Evolutionary conservation across 139 green algal genomes (phyloP), one percentile per base, ranked within the genome.

Genomic region (Chlamydomonas incerta): DNA sequence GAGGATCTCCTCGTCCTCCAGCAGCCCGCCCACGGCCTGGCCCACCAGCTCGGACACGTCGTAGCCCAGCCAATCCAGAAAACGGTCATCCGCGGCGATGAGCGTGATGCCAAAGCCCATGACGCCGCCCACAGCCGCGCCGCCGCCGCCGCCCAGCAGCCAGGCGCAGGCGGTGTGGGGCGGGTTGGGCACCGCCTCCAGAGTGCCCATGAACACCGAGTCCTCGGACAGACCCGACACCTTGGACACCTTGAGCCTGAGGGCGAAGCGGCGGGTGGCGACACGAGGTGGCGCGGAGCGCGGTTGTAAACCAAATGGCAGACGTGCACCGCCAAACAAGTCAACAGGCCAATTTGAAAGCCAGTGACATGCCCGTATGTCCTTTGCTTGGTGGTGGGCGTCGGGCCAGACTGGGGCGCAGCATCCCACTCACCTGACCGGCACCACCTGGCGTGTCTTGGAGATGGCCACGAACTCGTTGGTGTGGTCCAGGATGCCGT

Each of bases 171-270:
- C 63, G 26, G 26, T 17, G 63, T 70, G 35, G 63, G 17, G 41
- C 5, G 41, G 6, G 41, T 13, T 8, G 41, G 41, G 41, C 41
- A 50, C 41, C 6, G 41, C 41, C 23, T 70, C 63, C 24, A 70
- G 63, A 5, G 29, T 26, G 29, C 63, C 63, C 63, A 70, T 70
- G 23, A 70, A 70, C 24, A 66, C 65, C 29, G 73, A 71, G 29
- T 86, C 72, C 21, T 47, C 55, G 13, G 74, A 47, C 3, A 63
- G 57, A 28, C 66, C 58, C 55, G 41, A 29, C 47, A 69, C 46
- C 62, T 74, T 87, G 29, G 65, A 84, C 60, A 91, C 82, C 28
- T 26, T 63, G 9, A 91, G 62, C 11, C 3, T 70, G 31, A 50
- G 41, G 41, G 41, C 41, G 41, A 5, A 8, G 6, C 41, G 41